Base-by-base conservation (phyloP, 257 asterid genomes). In the Nicotiana paniculata region DNA sequence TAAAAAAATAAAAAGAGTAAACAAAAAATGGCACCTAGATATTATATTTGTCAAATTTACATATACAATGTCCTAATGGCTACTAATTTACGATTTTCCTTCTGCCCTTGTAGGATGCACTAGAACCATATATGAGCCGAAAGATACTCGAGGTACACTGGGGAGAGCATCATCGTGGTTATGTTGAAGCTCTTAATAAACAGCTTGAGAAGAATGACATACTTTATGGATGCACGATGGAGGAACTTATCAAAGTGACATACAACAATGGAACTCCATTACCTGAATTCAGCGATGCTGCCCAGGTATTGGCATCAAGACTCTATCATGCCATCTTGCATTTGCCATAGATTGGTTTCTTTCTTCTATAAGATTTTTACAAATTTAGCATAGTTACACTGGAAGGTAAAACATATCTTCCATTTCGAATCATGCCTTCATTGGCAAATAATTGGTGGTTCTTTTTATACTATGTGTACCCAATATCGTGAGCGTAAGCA, bases 231-330 rank as follows among this genome's bases (percentile, higher is more conserved):
- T 88, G 82, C 82, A 96, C 97, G 18, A 39, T 96, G 86, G 92
- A 90, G 18, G 97, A 96, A 90, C 98, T 96, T 30, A 82, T 96
- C 72, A 91, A 83, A 87, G 89, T 86, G 69, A 85, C 97, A 18
- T 93, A 96, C 90, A 96, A 93, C 87, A 90, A 90, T 33, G 98
- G 99, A 28, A 93, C 93, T 83, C 99, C 99, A 11, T 84, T 93
- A 81, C 92, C 96, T 30, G 99, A 94, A 84, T 96, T 93, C 88
- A 90, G 90, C 77, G 88, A 88, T 88, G 98, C 99, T 81, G 93
- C 98, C 87, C 97, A 95, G 98, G 99, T 96, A 87, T 59, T 9
- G n/a, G 4, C 28, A 0, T 58, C 64, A 7, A 6, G 12, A 26
- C 6, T 24, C 8, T 63, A 26, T 63, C 37, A 63, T 15, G 12